These are phyloP conservation scores for Triticum timopheevii DNA, from an alignment of 176 grass and related monocot genomes.

Conservation along the genomic window DNA sequence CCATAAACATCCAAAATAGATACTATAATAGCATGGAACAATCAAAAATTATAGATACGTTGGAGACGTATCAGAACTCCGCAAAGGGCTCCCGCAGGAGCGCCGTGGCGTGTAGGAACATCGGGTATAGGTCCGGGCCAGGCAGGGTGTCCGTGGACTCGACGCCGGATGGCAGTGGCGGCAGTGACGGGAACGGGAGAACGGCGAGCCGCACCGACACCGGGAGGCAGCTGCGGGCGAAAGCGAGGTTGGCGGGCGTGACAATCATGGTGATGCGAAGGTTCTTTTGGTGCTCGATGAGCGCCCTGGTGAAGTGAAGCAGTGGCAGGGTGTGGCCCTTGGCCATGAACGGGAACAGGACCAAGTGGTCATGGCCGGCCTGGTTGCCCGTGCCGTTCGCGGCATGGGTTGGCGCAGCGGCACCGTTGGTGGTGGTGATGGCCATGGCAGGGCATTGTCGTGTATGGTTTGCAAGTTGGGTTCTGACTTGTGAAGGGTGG, in stretches of 20 bases:
- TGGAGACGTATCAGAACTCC: not conserved
- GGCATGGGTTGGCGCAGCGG: not conserved
- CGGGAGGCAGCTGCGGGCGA: constrained; percentile 31
- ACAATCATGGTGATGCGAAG: constrained; percentile 52
- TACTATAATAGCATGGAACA: too few species aligned
- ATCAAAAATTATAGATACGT: too few species aligned
- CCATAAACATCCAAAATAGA: too few species aligned
- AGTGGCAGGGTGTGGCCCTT: constrained; percentile 75
- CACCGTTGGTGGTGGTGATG: not conserved
- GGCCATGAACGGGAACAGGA: constrained; percentile 86
- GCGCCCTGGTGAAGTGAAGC: constrained; percentile 50
- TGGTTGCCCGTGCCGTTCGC: not conserved
- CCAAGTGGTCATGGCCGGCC: constrained; percentile 38
- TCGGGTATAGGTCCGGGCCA: constrained; percentile 37
- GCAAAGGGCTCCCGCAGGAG: constrained; percentile 49
- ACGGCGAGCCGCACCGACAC: constrained; percentile 22
- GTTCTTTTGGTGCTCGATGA: constrained; percentile 40
- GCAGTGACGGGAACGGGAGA: constrained; percentile 47
- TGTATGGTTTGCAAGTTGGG: not conserved
- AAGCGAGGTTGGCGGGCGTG: constrained; percentile 49
- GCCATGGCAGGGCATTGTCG: not conserved
- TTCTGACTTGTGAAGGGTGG: not conserved
- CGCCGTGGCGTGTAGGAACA: constrained; percentile 60
- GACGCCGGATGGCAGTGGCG: constrained; percentile 26
- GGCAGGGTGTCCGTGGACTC: constrained; percentile 63